Evolutionary conservation across 192 early-diverging fungal genomes (phyloP).

Genomic region (Coemansia sp.): DNA sequence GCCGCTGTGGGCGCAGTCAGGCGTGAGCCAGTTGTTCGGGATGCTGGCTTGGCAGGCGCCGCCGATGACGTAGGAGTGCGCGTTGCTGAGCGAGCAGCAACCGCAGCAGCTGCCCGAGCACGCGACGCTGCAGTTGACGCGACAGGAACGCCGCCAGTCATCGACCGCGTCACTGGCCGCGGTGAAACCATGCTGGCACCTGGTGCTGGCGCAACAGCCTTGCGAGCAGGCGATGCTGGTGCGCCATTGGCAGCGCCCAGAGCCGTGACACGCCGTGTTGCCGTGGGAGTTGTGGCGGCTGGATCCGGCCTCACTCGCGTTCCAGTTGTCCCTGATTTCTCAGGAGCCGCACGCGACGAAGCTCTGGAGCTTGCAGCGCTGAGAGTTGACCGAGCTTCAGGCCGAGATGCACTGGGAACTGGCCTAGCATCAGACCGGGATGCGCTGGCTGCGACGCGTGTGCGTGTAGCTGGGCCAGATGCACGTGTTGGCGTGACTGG

Average conservation of each 20-base stretch:
- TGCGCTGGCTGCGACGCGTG: constrained; percentile 4
- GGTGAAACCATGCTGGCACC: constrained; percentile 6
- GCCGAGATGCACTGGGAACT: not conserved
- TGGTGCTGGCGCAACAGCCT: not conserved
- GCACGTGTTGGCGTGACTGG: constrained; percentile 5
- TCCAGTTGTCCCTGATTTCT: not conserved
- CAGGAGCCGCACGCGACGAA: not conserved
- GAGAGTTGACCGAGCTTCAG: not conserved
- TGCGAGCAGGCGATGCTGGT: constrained; percentile 11
- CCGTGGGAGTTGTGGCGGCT: constrained; percentile 3
- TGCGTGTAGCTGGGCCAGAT: not conserved
- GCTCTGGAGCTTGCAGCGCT: not conserved
- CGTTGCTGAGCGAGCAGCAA: constrained; percentile 4
- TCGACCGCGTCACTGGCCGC: constrained; percentile 15
- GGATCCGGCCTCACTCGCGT: constrained; percentile 1
- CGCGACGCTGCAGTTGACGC: constrained; percentile 8
- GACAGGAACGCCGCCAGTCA: constrained; percentile 2
- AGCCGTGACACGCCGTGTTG: constrained; percentile 4
- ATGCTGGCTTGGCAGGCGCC: not conserved
- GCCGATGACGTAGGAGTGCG: constrained; percentile 8
- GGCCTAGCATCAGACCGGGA: not conserved
- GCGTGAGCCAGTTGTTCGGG: not conserved
- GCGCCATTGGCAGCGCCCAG: constrained; percentile 4
- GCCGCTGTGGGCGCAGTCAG: constrained; percentile 20
- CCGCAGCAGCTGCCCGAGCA: constrained; percentile 3